Conservation (phyloP, 805 yeast species). For the Candida sonorensis region DNA sequence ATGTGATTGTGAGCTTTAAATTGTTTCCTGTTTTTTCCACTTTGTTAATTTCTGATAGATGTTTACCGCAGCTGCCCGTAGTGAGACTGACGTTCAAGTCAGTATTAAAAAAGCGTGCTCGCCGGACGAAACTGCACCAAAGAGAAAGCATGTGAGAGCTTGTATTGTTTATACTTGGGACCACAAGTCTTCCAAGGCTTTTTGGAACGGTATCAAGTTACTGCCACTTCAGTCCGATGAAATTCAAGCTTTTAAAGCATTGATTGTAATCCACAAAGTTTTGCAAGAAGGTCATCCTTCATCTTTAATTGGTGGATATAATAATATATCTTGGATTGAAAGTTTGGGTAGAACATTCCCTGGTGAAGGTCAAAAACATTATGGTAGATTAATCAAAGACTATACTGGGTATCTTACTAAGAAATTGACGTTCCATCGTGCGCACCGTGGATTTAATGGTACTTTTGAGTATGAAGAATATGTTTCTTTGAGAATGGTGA, state of each 20-base stretch:
- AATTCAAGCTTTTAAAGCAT: constrained; percentile 76
- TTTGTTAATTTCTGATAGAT: too few relatives aligned
- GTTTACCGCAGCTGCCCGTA: constrained; percentile 18
- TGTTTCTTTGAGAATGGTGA: constrained; percentile 75
- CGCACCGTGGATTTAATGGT: constrained; percentile 87
- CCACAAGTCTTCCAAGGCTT: constrained; percentile 72
- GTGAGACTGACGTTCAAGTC: constrained; percentile 34
- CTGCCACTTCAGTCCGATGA: constrained; percentile 79
- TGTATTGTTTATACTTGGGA: constrained; percentile 98
- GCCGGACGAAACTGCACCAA: constrained; percentile 84
- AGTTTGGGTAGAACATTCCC: constrained; percentile 55
- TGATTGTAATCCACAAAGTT: constrained; percentile 82
- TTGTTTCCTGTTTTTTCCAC: too few relatives aligned
- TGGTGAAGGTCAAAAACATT: constrained; percentile 40
- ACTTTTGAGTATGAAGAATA: constrained; percentile 95
- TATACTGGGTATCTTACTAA: constrained; percentile 63
- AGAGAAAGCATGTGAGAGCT: constrained; percentile 91
- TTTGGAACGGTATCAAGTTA: constrained; percentile 77
- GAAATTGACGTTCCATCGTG: constrained; percentile 76
- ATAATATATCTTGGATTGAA: constrained; percentile 71
- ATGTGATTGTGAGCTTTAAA: too few relatives aligned
- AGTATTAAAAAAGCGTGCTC: constrained; percentile 80
- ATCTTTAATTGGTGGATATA: constrained; percentile 71
- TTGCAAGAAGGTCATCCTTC: constrained; percentile 97
- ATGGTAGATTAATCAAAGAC: constrained; percentile 68